phyloP scores from a whole-genome alignment of 1,284 basidiomycete genomes.

The Apiotrichum brassicae region DNA sequence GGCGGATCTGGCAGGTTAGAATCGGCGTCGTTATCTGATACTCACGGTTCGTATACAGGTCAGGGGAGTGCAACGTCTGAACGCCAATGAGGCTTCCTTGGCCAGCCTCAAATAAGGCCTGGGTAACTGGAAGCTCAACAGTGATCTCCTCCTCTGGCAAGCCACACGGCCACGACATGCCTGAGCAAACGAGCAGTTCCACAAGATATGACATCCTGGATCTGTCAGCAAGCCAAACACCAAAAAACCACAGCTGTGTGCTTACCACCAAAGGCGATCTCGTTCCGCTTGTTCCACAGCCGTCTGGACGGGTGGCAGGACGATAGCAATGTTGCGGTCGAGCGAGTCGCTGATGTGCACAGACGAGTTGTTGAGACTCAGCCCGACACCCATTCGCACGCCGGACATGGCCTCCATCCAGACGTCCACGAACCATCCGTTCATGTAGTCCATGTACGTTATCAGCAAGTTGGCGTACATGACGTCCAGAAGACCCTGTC shows the following conservation, averaged over 20 bases:
- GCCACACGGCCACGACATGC: slow-evolving; percentile 4
- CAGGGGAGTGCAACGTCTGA: slow-evolving; percentile 29
- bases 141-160: slow-evolving; percentile 36
- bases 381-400: slow-evolving; percentile 28
- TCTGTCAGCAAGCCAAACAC: neutral
- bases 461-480: slow-evolving; percentile 23
- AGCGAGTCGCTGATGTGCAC: slow-evolving; percentile 10
- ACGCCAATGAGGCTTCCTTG: slow-evolving; percentile 21
- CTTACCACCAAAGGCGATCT: slow-evolving; percentile 38
- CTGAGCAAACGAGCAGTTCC: slow-evolving; percentile 15
- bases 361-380: slow-evolving; percentile 32
- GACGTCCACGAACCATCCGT: slow-evolving; percentile 36
- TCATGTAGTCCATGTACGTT: slow-evolving; percentile 31
- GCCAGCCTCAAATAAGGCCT: slow-evolving; percentile 23
- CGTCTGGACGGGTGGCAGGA: slow-evolving; percentile 16
- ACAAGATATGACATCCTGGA: slow-evolving; percentile 29
- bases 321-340: slow-evolving; percentile 6
- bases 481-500: neutral
- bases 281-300: slow-evolving; percentile 33
- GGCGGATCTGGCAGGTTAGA: slow-evolving; percentile 16
- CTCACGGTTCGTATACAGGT: slow-evolving; percentile 18
- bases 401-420: slow-evolving; percentile 35
- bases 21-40: neutral
- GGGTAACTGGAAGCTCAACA: slow-evolving; percentile 35
- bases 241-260: neutral